A percentile compares a stretch with the other conserved stretches of the same genome.
Evolutionary conservation across 1,284 basidiomycete species (phyloP).

Genomic region (Exobasidium rhododendri): DNA sequence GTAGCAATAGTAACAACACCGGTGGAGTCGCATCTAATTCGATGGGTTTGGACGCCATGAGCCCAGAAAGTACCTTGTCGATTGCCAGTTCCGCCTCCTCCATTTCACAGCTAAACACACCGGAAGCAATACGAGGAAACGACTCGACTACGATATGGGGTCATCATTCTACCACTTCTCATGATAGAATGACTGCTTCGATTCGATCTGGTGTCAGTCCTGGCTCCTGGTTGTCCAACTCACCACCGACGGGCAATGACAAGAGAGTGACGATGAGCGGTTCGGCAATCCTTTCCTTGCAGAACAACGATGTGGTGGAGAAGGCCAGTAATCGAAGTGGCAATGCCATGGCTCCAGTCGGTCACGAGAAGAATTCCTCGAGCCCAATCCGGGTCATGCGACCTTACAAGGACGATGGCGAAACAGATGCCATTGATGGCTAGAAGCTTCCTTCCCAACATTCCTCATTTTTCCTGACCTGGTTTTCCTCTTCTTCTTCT

Average conservation of each 20-base stretch:
- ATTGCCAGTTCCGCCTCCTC: slow-evolving; percentile 5
- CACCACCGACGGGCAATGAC: neutral
- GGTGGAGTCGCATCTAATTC: neutral
- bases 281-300: slow-evolving; percentile 7
- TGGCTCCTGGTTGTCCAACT: neutral
- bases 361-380: slow-evolving; percentile 10
- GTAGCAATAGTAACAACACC: neutral
- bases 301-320: neutral
- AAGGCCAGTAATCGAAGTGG: neutral
- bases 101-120: neutral
- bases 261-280: neutral
- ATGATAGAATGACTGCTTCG: neutral
- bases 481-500: neutral
- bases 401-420: neutral
- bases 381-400: slow-evolving; percentile 6
- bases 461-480: neutral
- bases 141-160: neutral
- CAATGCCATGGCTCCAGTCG: slow-evolving; percentile 6
- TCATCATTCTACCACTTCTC: neutral
- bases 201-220: neutral
- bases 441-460: neutral
- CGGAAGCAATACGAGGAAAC: neutral
- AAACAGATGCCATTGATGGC: neutral
- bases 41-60: neutral
- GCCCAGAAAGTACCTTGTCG: slow-evolving; percentile 9